phyloP scores from a whole-genome alignment of 2,329 filamentous ascomycete species.

The Pestalotiopsis fici region DNA sequence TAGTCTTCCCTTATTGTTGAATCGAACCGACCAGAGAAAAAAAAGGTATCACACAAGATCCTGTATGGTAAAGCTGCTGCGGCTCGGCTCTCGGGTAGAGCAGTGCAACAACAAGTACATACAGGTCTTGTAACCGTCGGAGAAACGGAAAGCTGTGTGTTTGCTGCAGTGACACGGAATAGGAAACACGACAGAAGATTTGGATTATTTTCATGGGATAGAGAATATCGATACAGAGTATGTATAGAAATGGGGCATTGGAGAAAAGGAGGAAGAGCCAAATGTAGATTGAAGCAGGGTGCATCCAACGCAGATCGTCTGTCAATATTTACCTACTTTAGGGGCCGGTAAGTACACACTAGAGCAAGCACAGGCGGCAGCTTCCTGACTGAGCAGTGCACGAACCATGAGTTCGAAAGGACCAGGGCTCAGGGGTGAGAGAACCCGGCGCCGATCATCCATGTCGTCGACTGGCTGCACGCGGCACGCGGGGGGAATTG shows the following conservation, averaged over 20 bases:
- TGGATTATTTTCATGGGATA: neutral
- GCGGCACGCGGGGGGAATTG: neutral
- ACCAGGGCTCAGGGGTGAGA: neutral
- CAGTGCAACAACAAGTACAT: neutral
- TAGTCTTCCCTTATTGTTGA: neutral
- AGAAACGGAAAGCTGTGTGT: neutral
- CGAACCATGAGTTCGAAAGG: neutral
- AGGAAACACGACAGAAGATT: neutral
- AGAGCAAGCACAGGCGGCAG: neutral
- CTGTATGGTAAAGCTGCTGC: neutral
- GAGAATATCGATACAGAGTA: neutral
- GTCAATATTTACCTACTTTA: too few species aligned
- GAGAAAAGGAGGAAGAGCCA: too few species aligned
- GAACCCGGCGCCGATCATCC: neutral
- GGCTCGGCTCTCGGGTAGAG: slow-evolving; percentile 3
- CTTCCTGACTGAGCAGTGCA: neutral
- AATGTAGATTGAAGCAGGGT: too few species aligned
- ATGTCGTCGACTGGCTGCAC: neutral
- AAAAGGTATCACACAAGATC: neutral
- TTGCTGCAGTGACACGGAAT: neutral
- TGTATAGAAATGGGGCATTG: neutral
- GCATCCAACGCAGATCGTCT: too few species aligned
- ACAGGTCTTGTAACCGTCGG: neutral
- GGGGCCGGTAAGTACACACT: neutral
- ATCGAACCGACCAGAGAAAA: neutral